phyloP scores from a whole-genome alignment of 768 basidiomycete genomes.

The Pleurotus tuber-regium region DNA sequence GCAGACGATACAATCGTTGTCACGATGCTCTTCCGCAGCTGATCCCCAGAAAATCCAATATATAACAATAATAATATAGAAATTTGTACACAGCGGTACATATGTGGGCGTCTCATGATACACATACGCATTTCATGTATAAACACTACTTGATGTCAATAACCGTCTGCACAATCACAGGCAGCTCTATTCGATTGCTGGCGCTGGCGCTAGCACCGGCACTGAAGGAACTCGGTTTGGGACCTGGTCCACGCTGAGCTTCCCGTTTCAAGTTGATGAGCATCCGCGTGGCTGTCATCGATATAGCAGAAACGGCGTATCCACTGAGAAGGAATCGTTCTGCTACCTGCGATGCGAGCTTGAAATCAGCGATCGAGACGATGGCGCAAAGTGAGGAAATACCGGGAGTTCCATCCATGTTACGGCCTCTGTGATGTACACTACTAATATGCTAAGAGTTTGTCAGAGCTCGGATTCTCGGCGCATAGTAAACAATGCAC shows the following conservation, averaged over 20 bases:
- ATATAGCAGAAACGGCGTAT: slow-evolving; percentile 3
- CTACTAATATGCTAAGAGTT: neutral
- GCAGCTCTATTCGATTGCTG: neutral
- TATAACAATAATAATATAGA: too few species aligned
- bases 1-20: too few species aligned
- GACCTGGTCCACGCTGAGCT: neutral
- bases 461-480: too few species aligned
- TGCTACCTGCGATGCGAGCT: neutral
- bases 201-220: neutral
- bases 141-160: neutral
- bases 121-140: too few species aligned
- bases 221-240: neutral
- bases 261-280: slow-evolving; percentile 6
- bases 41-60: too few species aligned
- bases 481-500: neutral
- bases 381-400: neutral
- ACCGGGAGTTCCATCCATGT: neutral
- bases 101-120: too few species aligned
- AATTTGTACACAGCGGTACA: too few species aligned
- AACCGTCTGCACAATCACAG: neutral
- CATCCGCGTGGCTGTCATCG: slow-evolving; percentile 4
- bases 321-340: neutral
- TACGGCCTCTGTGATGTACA: neutral
- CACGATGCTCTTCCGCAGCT: too few species aligned
- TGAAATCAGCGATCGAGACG: neutral